Percentiles rank a stretch among this genome's conserved stretches.
Evolutionary conservation across 345 rosid species (phyloP).

Genomic region (Salix dunnii): DNA sequence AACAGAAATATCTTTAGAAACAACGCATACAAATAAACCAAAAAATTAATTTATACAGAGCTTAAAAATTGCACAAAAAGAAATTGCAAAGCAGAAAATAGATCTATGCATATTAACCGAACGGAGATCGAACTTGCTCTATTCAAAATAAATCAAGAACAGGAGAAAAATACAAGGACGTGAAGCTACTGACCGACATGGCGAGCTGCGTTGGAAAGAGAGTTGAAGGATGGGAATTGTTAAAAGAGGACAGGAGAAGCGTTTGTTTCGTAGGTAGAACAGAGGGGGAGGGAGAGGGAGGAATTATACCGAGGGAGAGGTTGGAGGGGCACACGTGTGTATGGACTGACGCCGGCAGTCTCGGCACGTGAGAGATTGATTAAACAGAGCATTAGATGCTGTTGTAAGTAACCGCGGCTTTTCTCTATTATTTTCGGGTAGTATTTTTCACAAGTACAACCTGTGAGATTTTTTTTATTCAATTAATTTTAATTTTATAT

Average conservation of each 20-base stretch:
- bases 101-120: not conserved
- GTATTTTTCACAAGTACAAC: too few species aligned
- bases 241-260: not conserved
- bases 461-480: too few species aligned
- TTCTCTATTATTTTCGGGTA: too few species aligned
- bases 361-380: constrained; percentile 13
- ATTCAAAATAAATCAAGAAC: not conserved
- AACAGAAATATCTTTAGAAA: too few species aligned
- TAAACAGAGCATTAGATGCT: too few species aligned
- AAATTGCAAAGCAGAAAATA: not conserved
- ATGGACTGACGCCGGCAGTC: constrained; percentile 7
- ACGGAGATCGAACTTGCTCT: not conserved
- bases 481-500: too few species aligned
- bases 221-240: not conserved
- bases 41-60: not conserved
- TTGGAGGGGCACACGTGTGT: not conserved
- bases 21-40: too few species aligned
- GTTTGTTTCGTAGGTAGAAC: not conserved
- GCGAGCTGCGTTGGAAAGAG: constrained; percentile 2
- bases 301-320: not conserved
- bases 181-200: constrained; percentile 20
- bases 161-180: not conserved
- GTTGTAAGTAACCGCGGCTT: too few species aligned
- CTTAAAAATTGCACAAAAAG: not conserved
- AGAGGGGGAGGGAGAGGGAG: not conserved